Percentiles rank a stretch among this genome's conserved stretches.
These are phyloP conservation scores for Phaeosphaeria sp. DNA, from an alignment of 2,329 filamentous ascomycete species.

Conservation along the genomic window DNA sequence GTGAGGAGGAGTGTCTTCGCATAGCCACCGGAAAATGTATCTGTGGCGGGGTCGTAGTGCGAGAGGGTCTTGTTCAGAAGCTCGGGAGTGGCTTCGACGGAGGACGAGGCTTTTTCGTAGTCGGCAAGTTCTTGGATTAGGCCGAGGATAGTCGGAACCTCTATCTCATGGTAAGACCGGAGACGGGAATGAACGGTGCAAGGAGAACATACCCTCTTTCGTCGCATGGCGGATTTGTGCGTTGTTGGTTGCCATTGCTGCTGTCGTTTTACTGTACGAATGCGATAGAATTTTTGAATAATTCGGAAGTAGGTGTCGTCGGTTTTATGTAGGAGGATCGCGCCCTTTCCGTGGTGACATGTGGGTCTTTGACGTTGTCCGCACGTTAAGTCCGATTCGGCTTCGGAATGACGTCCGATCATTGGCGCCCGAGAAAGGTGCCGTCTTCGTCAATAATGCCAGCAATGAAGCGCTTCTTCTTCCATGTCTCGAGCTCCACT, in stretches of 20 bases:
- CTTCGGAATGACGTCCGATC: constrained; percentile 1
- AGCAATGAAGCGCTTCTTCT: constrained; percentile 22
- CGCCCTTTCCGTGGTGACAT: constrained; percentile 18
- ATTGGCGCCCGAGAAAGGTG: constrained; percentile 5
- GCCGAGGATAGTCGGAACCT: constrained; percentile 79
- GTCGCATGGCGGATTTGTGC: constrained; percentile 64
- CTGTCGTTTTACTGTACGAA: not conserved
- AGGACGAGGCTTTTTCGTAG: constrained; percentile 79
- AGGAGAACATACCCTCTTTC: constrained; percentile 59
- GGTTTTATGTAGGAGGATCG: not conserved
- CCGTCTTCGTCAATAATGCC: constrained; percentile 8
- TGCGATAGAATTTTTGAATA: not conserved
- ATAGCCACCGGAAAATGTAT: constrained; percentile 62
- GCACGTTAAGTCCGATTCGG: not conserved
- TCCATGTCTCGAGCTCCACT: constrained; percentile 24
- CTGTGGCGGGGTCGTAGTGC: constrained; percentile 64
- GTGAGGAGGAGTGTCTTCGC: constrained; percentile 77
- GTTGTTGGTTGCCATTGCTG: constrained; percentile 34
- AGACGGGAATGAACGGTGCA: not conserved
- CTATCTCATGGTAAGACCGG: constrained; percentile 53
- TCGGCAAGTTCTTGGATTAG: constrained; percentile 85
- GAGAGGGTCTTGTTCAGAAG: constrained; percentile 77
- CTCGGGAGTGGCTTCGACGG: constrained; percentile 79
- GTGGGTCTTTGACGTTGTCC: not conserved
- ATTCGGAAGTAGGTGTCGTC: not conserved